Evolutionary conservation across 768 basidiomycete genomes (phyloP), one percentile per base, ranked within the genome.

Genomic region (Agaricus subrufescens): DNA sequence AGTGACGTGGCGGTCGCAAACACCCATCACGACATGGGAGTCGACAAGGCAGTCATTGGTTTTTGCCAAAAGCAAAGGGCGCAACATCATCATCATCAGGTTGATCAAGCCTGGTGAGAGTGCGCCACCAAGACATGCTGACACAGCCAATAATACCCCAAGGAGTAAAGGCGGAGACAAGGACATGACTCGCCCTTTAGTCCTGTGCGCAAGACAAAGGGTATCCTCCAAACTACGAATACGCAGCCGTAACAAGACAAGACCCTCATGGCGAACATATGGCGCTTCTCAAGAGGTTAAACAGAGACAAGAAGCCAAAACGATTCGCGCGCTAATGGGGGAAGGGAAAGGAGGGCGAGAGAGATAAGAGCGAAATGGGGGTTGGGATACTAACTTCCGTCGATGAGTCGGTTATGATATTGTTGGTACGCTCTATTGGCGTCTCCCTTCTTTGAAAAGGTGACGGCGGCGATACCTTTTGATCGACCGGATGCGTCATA

Each of bases 371-470:
- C 68, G 70, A 71, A 71, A 68, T 69, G 72, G 69, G 71, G 73
- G 74, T 78, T 79, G 75, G 77, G 84, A 81, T 90, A 98, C 97
- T 94, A 90, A 99, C 97, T 97, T 79, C 94, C 94, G 88, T 99
- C 97, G 85, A 99, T 95, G 76, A 98, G 89, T 70, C 97, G 89
- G 77, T 91, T 92, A 83, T 99, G 93, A 80, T 98, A 99, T 62
- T 91, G 84, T 64, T 89, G 81, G 72, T 86, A 94, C 2, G 97
- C 97, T 80, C 88, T 92, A 69, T 85, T 85, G 57, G 88, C 97
- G 66, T 95, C 93, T 57, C 94, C 95, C 66, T 86, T 88, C 65
- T 81, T 83, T 64, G 78, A 76, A 80, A 98, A 98, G 63, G 84
- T 77, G 56, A 99, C 87, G 12, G 88, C 82, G 37, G 96, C 96